Evolutionary conservation across 305 asterid species (phyloP).

Genomic region (Nicotiana rustica): DNA sequence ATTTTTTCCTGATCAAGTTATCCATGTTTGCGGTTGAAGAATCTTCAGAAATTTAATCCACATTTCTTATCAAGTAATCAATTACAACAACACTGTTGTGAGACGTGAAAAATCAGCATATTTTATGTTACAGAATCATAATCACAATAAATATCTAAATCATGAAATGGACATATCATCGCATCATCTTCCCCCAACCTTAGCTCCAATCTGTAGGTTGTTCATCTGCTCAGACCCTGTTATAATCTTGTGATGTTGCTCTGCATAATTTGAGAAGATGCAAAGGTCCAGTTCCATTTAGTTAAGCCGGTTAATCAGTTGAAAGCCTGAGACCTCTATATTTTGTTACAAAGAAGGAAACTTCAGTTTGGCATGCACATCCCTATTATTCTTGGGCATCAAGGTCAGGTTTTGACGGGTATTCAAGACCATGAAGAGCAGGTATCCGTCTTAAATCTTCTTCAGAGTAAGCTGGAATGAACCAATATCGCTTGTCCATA

Average conservation of each 20-base stretch:
- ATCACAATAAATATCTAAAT: conserved; percentile 17
- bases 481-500: conserved; percentile 83
- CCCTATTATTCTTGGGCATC: conserved; percentile 69
- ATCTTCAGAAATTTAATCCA: neutral
- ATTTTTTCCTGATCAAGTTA: neutral
- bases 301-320: conserved; percentile 19
- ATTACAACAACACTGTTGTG: neutral
- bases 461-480: conserved; percentile 84
- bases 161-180: conserved; percentile 12
- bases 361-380: conserved; percentile 21
- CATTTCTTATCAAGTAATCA: conserved; percentile 5
- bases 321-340: conserved; percentile 7
- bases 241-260: conserved; percentile 16
- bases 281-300: conserved; percentile 27
- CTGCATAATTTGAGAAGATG: conserved; percentile 5
- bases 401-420: conserved; percentile 88
- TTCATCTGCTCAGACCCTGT: conserved; percentile 14
- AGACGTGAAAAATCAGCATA: neutral
- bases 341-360: conserved; percentile 21
- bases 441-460: conserved; percentile 91
- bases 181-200: neutral
- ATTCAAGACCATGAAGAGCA: conserved; percentile 93
- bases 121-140: conserved; percentile 17
- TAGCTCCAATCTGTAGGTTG: conserved; percentile 6
- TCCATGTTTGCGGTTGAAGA: neutral